Conservation (phyloP, 2,329 filamentous ascomycete genomes). For the Fusarium sp. region DNA sequence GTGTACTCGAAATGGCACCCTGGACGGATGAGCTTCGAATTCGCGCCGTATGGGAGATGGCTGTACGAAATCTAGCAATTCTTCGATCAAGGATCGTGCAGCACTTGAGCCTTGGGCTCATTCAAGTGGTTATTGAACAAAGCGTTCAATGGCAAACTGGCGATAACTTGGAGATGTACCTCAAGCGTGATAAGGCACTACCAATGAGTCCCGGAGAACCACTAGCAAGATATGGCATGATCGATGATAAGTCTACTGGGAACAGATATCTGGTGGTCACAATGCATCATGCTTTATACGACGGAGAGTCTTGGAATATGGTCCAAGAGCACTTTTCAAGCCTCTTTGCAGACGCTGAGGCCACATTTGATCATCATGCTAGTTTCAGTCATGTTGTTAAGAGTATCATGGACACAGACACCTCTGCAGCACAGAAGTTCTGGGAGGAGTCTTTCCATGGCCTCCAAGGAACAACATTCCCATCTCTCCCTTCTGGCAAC, state of each 20-base stretch:
- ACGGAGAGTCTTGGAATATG: slow-evolving; percentile 47
- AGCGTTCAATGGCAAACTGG: slow-evolving; percentile 1
- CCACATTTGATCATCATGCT: background rate
- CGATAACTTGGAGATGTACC: background rate
- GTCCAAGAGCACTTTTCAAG: slow-evolving; percentile 54
- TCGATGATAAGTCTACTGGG: background rate
- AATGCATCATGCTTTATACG: slow-evolving; percentile 20
- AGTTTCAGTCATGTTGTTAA: slow-evolving; percentile 1
- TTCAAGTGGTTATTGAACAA: slow-evolving; percentile 13
- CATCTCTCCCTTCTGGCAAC: background rate
- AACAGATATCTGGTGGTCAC: slow-evolving; percentile 1
- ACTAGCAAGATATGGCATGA: slow-evolving; percentile 9
- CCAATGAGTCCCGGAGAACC: slow-evolving; percentile 1
- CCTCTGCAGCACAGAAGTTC: background rate
- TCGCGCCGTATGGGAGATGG: slow-evolving; percentile 5
- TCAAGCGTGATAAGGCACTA: slow-evolving; percentile 1
- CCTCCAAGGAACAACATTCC: background rate
- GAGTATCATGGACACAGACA: background rate
- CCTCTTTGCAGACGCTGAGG: slow-evolving; percentile 19
- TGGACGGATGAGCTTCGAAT: background rate
- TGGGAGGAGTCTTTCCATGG: background rate
- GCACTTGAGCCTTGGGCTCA: background rate
- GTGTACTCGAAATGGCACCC: background rate
- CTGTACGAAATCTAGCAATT: slow-evolving; percentile 45
- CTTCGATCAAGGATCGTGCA: slow-evolving; percentile 56